Conservation (phyloP, 306 rosid species). For the Lathyrus tuberosus region DNA sequence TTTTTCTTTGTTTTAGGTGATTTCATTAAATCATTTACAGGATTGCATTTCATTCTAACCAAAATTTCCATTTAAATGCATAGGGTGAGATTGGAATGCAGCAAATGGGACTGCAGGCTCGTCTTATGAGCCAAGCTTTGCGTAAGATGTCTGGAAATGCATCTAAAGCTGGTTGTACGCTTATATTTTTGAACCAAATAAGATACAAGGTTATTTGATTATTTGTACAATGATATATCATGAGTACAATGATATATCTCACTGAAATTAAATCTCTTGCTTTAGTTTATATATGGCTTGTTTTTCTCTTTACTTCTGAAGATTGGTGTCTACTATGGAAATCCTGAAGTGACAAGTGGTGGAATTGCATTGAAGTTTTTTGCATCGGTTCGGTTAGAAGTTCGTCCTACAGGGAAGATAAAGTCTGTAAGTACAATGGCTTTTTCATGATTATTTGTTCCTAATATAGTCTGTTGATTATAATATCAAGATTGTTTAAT, state of each 20-base stretch:
- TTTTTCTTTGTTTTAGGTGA: constrained; percentile 26
- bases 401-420: constrained; percentile 93
- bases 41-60: constrained; percentile 39
- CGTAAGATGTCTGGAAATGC: constrained; percentile 99
- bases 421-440: constrained; percentile 83
- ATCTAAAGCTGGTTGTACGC: constrained; percentile 98
- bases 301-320: constrained; percentile 46
- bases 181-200: constrained; percentile 92
- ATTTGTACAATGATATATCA: constrained; percentile 3
- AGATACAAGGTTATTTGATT: constrained; percentile 78
- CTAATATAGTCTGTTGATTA: constrained; percentile 15
- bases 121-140: constrained; percentile 99
- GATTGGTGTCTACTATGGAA: constrained; percentile 98
- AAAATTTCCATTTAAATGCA: constrained; percentile 24
- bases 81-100: constrained; percentile 99
- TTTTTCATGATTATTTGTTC: constrained; percentile 21
- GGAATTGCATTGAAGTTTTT: constrained; percentile 98
- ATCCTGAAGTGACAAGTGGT: constrained; percentile 99
- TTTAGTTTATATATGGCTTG: constrained; percentile 34
- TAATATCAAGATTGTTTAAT: constrained; percentile 22
- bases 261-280: neutral
- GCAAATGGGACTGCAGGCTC: constrained; percentile 99
- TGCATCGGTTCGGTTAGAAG: constrained; percentile 95
- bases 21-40: constrained; percentile 6
- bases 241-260: constrained; percentile 20